Percentiles rank a stretch among this genome's conserved stretches.
Conservation (phyloP, 1,139 yeast genomes). For the Kluyveromyces sp. region DNA sequence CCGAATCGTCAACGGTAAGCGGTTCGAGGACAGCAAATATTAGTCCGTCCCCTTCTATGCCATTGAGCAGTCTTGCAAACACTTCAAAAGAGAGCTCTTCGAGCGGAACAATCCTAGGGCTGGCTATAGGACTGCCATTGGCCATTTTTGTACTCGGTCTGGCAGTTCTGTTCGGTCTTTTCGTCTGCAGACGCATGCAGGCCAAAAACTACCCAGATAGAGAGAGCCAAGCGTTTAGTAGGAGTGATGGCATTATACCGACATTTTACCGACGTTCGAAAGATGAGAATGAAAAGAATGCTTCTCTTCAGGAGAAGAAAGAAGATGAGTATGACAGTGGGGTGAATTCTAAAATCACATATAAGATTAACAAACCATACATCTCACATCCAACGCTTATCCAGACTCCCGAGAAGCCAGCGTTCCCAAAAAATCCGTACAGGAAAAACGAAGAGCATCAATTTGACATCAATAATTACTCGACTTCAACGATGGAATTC, state of each 20-base stretch:
- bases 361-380: conserved; percentile 8
- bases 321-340: background rate
- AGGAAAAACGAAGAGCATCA: conserved; percentile 9
- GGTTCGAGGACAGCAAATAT: background rate
- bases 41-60: background rate
- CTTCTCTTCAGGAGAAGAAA: background rate
- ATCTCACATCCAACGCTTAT: conserved; percentile 9
- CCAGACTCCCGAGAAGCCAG: conserved; percentile 19
- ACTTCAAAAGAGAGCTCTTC: conserved; percentile 8
- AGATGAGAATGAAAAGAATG: background rate
- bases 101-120: conserved; percentile 20
- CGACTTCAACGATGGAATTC: conserved; percentile 22
- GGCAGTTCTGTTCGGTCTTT: conserved; percentile 15
- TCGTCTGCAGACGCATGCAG: conserved; percentile 11
- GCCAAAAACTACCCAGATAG: background rate
- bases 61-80: conserved; percentile 8
- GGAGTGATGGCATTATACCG: background rate
- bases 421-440: conserved; percentile 7
- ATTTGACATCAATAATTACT: conserved; percentile 18
- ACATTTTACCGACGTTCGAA: background rate
- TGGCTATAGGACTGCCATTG: conserved; percentile 29
- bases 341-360: background rate
- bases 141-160: conserved; percentile 23
- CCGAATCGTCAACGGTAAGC: background rate
- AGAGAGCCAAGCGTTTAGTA: background rate